Base-by-base conservation (phyloP, 768 basidiomycete species). In the Coprinopsis marcescibilis region DNA sequence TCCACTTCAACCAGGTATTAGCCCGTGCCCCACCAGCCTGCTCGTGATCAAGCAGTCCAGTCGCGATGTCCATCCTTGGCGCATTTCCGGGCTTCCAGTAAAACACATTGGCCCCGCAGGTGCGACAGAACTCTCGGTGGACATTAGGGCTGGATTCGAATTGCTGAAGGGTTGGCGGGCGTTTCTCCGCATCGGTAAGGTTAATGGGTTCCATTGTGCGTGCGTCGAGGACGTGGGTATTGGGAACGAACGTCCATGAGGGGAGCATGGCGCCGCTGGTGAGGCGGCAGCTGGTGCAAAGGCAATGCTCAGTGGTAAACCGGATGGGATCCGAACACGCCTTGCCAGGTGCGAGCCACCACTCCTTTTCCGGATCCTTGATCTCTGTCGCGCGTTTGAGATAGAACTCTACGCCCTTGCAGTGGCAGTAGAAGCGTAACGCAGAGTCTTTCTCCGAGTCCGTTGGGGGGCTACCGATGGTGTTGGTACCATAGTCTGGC, bases 91-190 rank as follows among this genome's bases (percentile, higher is more conserved):
- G 54, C 7, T 48, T 48, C 27, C 54, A 47, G 57, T 60, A 63
- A 37, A 64, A 62, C 3, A 51, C 59, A 1, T 57, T 55, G 11
- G 62, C 64, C 1, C 64, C 63, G 43, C 63, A 65, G 3, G 52
- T 60, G 7, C 44, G 50, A 42, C 62, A 65, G 15, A 58, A 64
- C 43, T 65, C 63, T 20, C 57, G 8, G 19, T 17, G 35, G 17
- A 17, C 35, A 37, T 11, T 19, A 17, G 35, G 8, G 10, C 39
- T 40, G 5, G 39, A 40, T 24, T 21, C 25, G 39, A 21, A 40
- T 24, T 40, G 39, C 10, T 40, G 5, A 6, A 40, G 23, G 8
- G 19, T 23, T 21, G 39, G 17, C 15, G 39, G 39, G 4, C 39
- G 15, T 8, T 19, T 40, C 10, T 11, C 10, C 4, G 39, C 19